phyloP scores from a whole-genome alignment of 2,329 filamentous ascomycete species.

The Pseudopyricularia cyperi region DNA sequence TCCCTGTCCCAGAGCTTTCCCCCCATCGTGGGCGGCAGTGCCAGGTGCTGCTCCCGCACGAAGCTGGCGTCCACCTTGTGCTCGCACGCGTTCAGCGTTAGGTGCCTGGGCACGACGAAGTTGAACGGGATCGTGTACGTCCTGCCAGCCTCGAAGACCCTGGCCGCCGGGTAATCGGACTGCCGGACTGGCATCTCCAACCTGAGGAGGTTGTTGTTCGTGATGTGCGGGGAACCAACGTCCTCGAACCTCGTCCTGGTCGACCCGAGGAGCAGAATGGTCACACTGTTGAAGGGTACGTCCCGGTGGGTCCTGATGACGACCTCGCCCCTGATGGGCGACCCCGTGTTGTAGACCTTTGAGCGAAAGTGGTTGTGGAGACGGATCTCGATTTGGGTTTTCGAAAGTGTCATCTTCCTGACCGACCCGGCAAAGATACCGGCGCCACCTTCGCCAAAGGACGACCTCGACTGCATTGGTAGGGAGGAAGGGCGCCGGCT shows the following conservation, averaged over 20 bases:
- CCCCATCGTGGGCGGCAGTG: slow-evolving; percentile 36
- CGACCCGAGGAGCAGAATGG: slow-evolving; percentile 38
- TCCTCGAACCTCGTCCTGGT: slow-evolving; percentile 38
- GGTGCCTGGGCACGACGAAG: slow-evolving; percentile 44
- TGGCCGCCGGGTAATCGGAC: slow-evolving; percentile 30
- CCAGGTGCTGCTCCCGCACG: slow-evolving; percentile 37
- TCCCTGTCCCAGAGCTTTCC: slow-evolving; percentile 40
- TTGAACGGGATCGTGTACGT: slow-evolving; percentile 42
- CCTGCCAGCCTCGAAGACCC: slow-evolving; percentile 32
- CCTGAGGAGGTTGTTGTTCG: slow-evolving; percentile 41
- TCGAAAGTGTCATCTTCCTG: slow-evolving; percentile 11
- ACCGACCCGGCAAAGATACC: slow-evolving; percentile 6
- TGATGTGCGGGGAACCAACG: slow-evolving; percentile 32
- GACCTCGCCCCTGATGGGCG: slow-evolving; percentile 34
- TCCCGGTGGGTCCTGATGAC: slow-evolving; percentile 30
- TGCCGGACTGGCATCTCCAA: slow-evolving; percentile 38
- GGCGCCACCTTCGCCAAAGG: slow-evolving; percentile 4
- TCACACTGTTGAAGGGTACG: slow-evolving; percentile 34
- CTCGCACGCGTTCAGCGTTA: slow-evolving; percentile 42
- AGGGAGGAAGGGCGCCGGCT: slow-evolving; percentile 25
- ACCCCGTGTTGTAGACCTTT: slow-evolving; percentile 44
- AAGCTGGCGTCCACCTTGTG: slow-evolving; percentile 30
- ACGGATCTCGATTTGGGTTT: slow-evolving; percentile 30
- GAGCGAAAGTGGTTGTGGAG: slow-evolving; percentile 39
- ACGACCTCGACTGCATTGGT: slow-evolving; percentile 76